phyloP scores from a whole-genome alignment of 140 eudicot genomes.

The Bidens hawaiensis region DNA sequence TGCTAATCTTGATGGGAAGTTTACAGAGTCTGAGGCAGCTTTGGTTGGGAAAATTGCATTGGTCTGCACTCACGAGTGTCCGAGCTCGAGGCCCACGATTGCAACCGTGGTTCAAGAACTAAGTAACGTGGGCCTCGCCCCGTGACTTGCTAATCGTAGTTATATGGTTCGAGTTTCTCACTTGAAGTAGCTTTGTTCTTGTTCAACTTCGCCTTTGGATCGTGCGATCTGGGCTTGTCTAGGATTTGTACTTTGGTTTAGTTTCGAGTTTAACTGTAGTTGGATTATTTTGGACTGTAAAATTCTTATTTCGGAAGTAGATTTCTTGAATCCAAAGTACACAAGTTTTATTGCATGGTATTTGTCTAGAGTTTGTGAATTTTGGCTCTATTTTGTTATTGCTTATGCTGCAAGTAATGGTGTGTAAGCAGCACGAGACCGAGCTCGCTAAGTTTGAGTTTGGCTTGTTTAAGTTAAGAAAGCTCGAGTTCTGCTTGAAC shows the following conservation, averaged over 20 bases:
- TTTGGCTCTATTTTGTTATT: not conserved
- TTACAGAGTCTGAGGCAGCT: slow-evolving; percentile 58
- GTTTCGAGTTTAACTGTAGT: slow-evolving; percentile 23
- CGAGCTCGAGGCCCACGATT: slow-evolving; percentile 57
- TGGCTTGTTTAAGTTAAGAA: not conserved
- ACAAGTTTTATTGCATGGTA: not conserved
- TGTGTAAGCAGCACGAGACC: not conserved
- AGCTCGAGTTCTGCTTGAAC: not conserved
- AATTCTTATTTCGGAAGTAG: not conserved
- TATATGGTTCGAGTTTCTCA: slow-evolving; percentile 36
- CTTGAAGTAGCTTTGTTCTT: slow-evolving; percentile 14
- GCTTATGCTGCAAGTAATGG: not conserved
- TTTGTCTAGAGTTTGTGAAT: not conserved
- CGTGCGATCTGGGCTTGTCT: not conserved
- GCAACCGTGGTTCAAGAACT: slow-evolving; percentile 53
- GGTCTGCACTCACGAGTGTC: slow-evolving; percentile 68
- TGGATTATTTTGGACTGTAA: slow-evolving; percentile 10
- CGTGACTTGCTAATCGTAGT: slow-evolving; percentile 14
- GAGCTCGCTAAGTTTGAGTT: not conserved
- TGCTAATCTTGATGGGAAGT: slow-evolving; percentile 58
- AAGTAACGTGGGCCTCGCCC: slow-evolving; percentile 24
- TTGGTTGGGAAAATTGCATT: slow-evolving; percentile 64
- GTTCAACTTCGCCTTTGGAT: slow-evolving; percentile 1
- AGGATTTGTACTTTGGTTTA: slow-evolving; percentile 12
- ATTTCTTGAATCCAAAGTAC: not conserved